Base-by-base conservation (phyloP, 345 rosid genomes). In the Physaria fendleri region DNA sequence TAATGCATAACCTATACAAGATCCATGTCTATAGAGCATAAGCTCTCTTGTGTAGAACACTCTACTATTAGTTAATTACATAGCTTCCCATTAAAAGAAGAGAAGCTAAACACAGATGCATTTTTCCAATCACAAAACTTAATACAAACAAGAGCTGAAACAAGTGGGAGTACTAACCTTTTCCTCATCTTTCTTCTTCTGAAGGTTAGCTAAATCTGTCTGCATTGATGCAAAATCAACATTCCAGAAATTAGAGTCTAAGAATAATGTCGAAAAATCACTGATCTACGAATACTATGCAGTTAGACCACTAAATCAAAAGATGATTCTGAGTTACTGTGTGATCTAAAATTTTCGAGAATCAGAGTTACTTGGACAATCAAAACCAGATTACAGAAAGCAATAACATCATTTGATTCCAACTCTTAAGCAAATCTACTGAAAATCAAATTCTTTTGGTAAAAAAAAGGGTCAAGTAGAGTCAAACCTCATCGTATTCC, bases 181-280 rank as follows among this genome's bases (percentile, higher is more conserved):
- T 38, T 88, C 95, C 64, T 88, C 92, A 0, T 87, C 95, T 61
- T 82, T 82, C 78, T 84, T 84, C 67, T 84, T 84, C 81, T 87
- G 88, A 43, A 87, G 41, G 73, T 79, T 76, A 17, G 78, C 85
- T 56, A 76, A 5, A 51, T 87, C 91, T 34, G 38, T 30, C 91
- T 82, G 82, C 66, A 68, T 1, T 1, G 6, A 64, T 2, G 0
- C 30, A 41, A 17, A 45, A 46, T n/a, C 22, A 69, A 16, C 34
- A 54, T 24, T 40, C 2, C 29, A 55, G 6, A 9, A 18, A 48
- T 55, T 49, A 47, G 35, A 29, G 30, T 18, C 28, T 17, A 0
- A 68, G 34, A 22, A 12, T 4, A 32, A 33, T 20, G 17, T 33
- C 30, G 11, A 8, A 47, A 45, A 15, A 21, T 18, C 13, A 37